Percentiles rank a stretch among this genome's conserved stretches.
These are phyloP conservation scores for Dipsacomyces acuminosporus DNA, from an alignment of 371 early-diverging fungal genomes.

Conservation along the genomic window DNA sequence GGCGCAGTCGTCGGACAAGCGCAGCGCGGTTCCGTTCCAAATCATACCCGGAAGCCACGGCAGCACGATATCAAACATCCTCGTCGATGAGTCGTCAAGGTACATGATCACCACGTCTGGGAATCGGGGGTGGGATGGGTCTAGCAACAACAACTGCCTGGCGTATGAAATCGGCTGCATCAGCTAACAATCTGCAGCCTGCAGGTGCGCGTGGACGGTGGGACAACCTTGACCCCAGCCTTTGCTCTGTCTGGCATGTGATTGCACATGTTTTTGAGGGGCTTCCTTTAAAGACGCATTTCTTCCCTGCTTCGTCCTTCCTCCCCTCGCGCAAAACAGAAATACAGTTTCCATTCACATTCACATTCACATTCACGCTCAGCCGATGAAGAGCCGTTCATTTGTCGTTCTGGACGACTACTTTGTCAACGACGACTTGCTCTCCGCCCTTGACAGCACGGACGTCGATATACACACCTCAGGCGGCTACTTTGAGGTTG, in stretches of 20 bases:
- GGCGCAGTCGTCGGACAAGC: constrained; percentile 19
- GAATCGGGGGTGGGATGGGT: constrained; percentile 89
- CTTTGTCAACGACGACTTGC: constrained; percentile 27
- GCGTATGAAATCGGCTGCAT: constrained; percentile 67
- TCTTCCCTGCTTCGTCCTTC: background rate
- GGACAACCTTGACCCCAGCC: too few species aligned
- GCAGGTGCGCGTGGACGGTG: too few species aligned
- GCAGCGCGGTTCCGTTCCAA: constrained; percentile 71
- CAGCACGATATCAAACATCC: constrained; percentile 64
- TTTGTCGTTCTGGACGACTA: constrained; percentile 37
- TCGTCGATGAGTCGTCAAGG: constrained; percentile 63
- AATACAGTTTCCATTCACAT: too few species aligned
- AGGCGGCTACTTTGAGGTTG: constrained; percentile 21
- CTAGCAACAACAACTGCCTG: constrained; percentile 71
- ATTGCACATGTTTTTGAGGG: too few species aligned
- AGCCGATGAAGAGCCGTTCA: constrained; percentile 24
- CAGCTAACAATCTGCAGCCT: constrained; percentile 1
- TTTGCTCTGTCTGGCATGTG: too few species aligned
- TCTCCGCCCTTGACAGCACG: constrained; percentile 11
- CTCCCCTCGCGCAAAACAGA: background rate
- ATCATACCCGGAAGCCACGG: constrained; percentile 89
- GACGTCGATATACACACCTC: constrained; percentile 2
- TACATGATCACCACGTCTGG: constrained; percentile 88
- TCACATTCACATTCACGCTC: too few species aligned
- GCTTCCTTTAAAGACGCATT: background rate